These are phyloP conservation scores for Hirsutella minnesotensis DNA, from an alignment of 2,329 filamentous ascomycete species.

Conservation along the genomic window DNA sequence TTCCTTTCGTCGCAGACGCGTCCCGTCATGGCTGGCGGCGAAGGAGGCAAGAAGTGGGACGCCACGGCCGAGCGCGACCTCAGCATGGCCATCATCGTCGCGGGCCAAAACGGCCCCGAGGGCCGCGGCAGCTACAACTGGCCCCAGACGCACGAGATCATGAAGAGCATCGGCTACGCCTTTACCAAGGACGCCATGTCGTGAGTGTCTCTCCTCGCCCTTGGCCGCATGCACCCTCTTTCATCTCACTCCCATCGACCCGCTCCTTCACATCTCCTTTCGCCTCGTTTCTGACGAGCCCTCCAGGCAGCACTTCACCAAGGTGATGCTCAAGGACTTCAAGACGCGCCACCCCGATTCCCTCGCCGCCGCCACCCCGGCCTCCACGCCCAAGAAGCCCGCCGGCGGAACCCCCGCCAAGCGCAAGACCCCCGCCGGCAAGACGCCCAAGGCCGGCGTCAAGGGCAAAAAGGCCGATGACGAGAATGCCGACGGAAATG, in stretches of 20 bases:
- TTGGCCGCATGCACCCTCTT: too few relatives aligned
- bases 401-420: slow-evolving; percentile 1
- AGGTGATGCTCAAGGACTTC: slow-evolving; percentile 24
- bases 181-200: slow-evolving; percentile 27
- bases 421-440: slow-evolving; percentile 6
- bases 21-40: slow-evolving; percentile 10
- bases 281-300: background rate
- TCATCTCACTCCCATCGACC: too few relatives aligned
- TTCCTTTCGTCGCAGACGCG: background rate
- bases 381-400: slow-evolving; percentile 10
- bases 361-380: background rate
- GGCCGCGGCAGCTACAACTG: slow-evolving; percentile 20
- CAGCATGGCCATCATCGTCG: slow-evolving; percentile 22
- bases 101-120: slow-evolving; percentile 10
- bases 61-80: slow-evolving; percentile 24
- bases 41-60: slow-evolving; percentile 24
- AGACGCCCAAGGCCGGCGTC: slow-evolving; percentile 4
- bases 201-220: slow-evolving; percentile 13
- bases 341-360: slow-evolving; percentile 14
- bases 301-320: slow-evolving; percentile 26
- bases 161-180: slow-evolving; percentile 19
- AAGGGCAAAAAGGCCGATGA: slow-evolving; percentile 8
- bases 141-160: slow-evolving; percentile 17
- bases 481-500: background rate
- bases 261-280: background rate